Evolutionary conservation across 1,139 yeast genomes (phyloP), one percentile per base, ranked within the genome.

Genomic region (Hyphopichia khmerensis): DNA sequence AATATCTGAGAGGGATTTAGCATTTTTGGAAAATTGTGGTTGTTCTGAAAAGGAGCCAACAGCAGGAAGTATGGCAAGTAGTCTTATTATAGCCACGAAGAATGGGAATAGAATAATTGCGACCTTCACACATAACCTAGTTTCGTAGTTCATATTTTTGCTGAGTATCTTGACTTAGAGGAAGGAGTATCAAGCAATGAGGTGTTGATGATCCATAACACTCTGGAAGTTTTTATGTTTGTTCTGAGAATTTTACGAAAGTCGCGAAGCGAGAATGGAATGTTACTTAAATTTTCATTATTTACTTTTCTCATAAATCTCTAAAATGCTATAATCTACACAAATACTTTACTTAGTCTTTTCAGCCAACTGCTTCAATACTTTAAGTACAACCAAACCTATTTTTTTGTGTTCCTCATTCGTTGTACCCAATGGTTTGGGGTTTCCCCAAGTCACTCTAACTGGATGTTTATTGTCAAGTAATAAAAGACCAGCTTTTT

Each of bases 361-460:
- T 10, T 69, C 75, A 1, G 82, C 78, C 40, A 77, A 56, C 49
- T 79, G 80, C 45, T 71, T 73, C 73, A 86, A 64, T 21, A 82
- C 83, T 52, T 79, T 84, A 39, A 65, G 65, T 9, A 82, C 84
- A 13, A 84, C 76, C 26, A 66, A 50, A 3, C 84, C 76, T 8
- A 85, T 60, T 48, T 80, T 79, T 39, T 67, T 57, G 43, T 76
- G 76, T 37, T 80, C 84, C 11, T 71, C 72, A 32, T 67, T 66
- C 2, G 74, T 57, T 5, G 57, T 55, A 0, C 85, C 85, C 34
- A 84, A 56, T 1, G 75, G 60, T 44, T 72, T 63, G 4, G 79
- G 79, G 38, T 75, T 76, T 16, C 91, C 85, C 90, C 91, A 86
- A 24, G 79, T 75, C 0, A 84, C 73, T 36, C 90, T 60, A 38